Evolutionary conservation across 2,329 filamentous ascomycete genomes (phyloP).

Genomic region (Colletotrichum cordylinicola): DNA sequence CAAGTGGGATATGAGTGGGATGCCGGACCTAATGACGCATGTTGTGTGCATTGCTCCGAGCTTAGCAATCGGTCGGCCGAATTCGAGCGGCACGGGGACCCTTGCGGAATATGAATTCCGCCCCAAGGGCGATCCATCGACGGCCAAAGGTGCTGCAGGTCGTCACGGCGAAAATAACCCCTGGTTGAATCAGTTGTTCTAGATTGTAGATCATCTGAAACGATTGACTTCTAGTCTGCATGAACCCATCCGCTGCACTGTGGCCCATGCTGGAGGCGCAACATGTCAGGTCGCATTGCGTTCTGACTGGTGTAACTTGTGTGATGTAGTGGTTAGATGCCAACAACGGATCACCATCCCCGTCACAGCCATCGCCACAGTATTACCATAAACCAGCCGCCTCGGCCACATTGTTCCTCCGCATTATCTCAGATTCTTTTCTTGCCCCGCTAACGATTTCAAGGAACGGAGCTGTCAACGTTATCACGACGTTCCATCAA

Average conservation of each 20-base stretch:
- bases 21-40: neutral
- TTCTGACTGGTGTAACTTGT: neutral
- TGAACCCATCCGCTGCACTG: neutral
- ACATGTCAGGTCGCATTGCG: neutral
- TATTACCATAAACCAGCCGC: neutral
- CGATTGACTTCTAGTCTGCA: neutral
- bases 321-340: neutral
- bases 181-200: neutral
- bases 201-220: neutral
- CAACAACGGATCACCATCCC: neutral
- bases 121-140: neutral
- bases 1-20: fast-evolving
- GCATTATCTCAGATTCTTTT: neutral
- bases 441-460: neutral
- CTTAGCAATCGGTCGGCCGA: neutral
- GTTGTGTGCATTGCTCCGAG: neutral
- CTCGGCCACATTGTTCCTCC: neutral
- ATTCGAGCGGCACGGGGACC: neutral
- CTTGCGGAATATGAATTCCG: neutral
- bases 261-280: neutral
- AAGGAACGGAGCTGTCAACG: neutral
- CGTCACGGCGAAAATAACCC: neutral
- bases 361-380: neutral
- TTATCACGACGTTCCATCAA: neutral
- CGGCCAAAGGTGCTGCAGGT: neutral